A percentile compares a stretch with the other conserved stretches of the same genome.
Evolutionary conservation across 2,329 filamentous ascomycete genomes (phyloP).

Genomic region (Chaetomium sp.): DNA sequence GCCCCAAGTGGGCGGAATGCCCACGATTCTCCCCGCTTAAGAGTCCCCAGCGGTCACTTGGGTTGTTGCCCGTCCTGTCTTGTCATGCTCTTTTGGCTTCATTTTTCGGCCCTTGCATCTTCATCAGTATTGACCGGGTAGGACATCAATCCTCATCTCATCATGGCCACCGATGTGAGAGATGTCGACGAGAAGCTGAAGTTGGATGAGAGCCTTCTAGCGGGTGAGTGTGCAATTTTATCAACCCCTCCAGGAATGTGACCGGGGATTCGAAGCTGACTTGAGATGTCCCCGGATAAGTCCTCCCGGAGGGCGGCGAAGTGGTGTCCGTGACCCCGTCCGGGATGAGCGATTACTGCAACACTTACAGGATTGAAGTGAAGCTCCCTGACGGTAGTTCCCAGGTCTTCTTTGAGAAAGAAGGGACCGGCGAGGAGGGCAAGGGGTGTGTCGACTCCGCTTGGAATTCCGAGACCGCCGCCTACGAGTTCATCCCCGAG

Average conservation of each 20-base stretch:
- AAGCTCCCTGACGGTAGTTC: slow-evolving; percentile 12
- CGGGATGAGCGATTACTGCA: slow-evolving; percentile 19
- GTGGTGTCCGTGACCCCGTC: slow-evolving; percentile 21
- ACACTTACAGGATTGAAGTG: slow-evolving; percentile 15
- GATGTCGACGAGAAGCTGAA: slow-evolving; percentile 14
- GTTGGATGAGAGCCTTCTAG: slow-evolving; percentile 17
- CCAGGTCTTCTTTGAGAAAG: slow-evolving; percentile 15
- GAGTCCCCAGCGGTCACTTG: not conserved
- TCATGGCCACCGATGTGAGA: slow-evolving; percentile 16
- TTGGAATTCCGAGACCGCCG: slow-evolving; percentile 21
- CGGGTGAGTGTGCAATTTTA: slow-evolving; percentile 2
- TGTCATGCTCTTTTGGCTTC: not conserved
- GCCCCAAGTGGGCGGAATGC: not conserved
- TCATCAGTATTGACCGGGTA: not conserved
- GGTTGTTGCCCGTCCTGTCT: not conserved
- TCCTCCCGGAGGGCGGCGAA: slow-evolving; percentile 14
- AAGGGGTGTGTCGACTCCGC: slow-evolving; percentile 16
- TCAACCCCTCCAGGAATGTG: too few relatives aligned
- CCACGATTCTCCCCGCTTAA: not conserved
- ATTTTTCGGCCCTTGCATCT: not conserved
- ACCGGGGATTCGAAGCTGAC: not conserved
- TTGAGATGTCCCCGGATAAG: slow-evolving; percentile 1
- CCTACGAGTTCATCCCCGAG: slow-evolving; percentile 22
- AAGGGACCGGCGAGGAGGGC: slow-evolving; percentile 15
- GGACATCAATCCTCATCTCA: not conserved